Percentiles rank a stretch among this genome's conserved stretches.
Evolutionary conservation across 495 filamentous ascomycete genomes (phyloP).

Genomic region (Emericellopsis terricola): DNA sequence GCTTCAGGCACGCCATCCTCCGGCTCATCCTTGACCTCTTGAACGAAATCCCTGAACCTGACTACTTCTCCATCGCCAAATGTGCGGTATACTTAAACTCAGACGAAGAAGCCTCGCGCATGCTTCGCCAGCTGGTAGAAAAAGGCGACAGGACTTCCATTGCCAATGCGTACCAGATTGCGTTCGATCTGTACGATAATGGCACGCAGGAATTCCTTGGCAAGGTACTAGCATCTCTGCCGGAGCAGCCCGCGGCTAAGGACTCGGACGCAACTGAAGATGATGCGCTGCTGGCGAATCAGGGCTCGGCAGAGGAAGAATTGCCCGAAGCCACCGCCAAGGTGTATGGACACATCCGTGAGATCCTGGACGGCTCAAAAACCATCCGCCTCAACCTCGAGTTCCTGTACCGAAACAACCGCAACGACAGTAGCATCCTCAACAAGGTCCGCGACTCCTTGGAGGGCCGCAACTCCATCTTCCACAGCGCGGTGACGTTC

Average conservation of each 20-base stretch:
- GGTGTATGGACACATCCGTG: conserved; percentile 61
- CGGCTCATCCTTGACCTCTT: conserved; percentile 75
- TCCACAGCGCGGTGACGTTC: conserved; percentile 91
- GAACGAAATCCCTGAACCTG: conserved; percentile 73
- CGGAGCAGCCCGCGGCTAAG: conserved; percentile 36
- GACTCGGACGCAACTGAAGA: conserved; percentile 29
- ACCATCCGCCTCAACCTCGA: conserved; percentile 87
- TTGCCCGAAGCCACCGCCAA: conserved; percentile 31
- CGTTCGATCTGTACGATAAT: conserved; percentile 95
- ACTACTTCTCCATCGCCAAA: conserved; percentile 96
- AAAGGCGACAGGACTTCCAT: conserved; percentile 60
- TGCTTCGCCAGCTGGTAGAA: conserved; percentile 63
- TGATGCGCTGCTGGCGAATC: conserved; percentile 22
- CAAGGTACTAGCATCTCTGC: conserved; percentile 71
- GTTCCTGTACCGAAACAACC: conserved; percentile 90
- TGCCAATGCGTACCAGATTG: conserved; percentile 88
- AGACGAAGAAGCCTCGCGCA: conserved; percentile 74
- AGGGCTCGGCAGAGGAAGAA: conserved; percentile 13
- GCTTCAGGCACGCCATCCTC: conserved; percentile 62
- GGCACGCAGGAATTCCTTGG: conserved; percentile 91
- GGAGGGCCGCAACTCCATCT: conserved; percentile 92
- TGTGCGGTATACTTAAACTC: conserved; percentile 95
- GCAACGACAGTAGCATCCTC: conserved; percentile 62
- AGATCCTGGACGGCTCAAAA: conserved; percentile 78
- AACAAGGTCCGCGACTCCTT: conserved; percentile 93